A percentile compares a stretch with the other conserved stretches of the same genome.
Evolutionary conservation across 140 eudicot genomes (phyloP).

Genomic region (Cichorium intybus): DNA sequence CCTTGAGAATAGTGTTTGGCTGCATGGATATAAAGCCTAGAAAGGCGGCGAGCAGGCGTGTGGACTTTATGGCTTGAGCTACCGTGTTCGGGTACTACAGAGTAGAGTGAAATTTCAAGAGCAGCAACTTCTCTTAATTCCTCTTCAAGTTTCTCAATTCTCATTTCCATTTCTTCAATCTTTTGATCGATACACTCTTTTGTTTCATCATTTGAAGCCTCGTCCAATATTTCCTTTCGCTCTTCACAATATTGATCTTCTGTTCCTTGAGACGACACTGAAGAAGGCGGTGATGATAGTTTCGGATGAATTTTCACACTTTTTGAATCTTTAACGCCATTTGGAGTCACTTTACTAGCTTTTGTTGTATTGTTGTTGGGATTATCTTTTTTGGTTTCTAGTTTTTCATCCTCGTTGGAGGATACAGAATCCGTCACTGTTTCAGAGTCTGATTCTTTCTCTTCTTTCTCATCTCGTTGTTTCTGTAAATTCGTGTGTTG

Average conservation of each 20-base stretch:
- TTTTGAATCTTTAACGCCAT: constrained; percentile 25
- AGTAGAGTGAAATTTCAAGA: constrained; percentile 83
- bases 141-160: constrained; percentile 80
- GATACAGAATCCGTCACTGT: constrained; percentile 78
- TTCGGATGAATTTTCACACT: constrained; percentile 61
- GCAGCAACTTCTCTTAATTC: constrained; percentile 98
- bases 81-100: constrained; percentile 88
- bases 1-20: constrained; percentile 87
- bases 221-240: constrained; percentile 44
- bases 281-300: constrained; percentile 60
- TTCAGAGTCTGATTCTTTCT: constrained; percentile 85
- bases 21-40: constrained; percentile 80
- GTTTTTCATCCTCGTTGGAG: constrained; percentile 59
- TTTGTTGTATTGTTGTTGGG: constrained; percentile 33
- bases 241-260: constrained; percentile 43
- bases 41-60: constrained; percentile 98
- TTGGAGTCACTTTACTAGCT: constrained; percentile 28
- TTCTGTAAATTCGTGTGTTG: constrained; percentile 41
- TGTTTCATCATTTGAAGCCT: constrained; percentile 52
- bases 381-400: constrained; percentile 40
- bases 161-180: constrained; percentile 80
- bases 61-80: constrained; percentile 97
- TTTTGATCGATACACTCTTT: constrained; percentile 47
- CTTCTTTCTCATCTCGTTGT: constrained; percentile 36
- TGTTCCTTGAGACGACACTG: constrained; percentile 61